Base-by-base conservation (phyloP, 2,329 filamentous ascomycete species). In the Dactylonectria macrodidyma region DNA sequence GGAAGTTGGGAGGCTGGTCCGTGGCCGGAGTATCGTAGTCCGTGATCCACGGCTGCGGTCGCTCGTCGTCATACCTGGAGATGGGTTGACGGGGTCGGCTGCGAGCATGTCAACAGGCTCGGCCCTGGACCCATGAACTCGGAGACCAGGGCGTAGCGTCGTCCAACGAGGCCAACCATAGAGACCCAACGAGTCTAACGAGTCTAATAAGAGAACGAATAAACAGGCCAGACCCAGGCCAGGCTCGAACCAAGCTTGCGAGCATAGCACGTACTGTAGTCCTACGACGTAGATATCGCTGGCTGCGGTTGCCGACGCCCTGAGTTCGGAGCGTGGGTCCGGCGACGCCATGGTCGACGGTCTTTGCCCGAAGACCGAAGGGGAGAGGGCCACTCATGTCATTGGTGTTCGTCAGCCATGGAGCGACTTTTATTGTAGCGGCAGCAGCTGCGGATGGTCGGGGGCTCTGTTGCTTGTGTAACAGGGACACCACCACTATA, bases 331-430 rank as follows among this genome's bases (percentile, higher is more conserved):
- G 54, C 66, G 64, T 76, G 73, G 69, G 68, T 56, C 69, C 30
- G 62, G 58, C 62, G 60, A 64, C 61, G 69, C 69, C 63, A 69
- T 47, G 62, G 41, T 60, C 55, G 61, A 58, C 65, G 70, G 74
- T 64, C 59, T 72, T 74, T 73, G 68, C 24, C 74, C 66, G 71
- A 71, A 54, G 65, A 60, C 58, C 62, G 55, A 62, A 54, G 44
- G 52, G 33, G 56, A 60, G 19, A 66, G 55, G 70, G 46, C 74
- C 75, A 75, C 69, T 76, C 71, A 75, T 72, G 65, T 68, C 48
- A 48, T 51, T 68, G 59, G 64, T 30, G 67, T 75, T 76, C 68
- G 71, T 76, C 72, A 76, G 73, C 71, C 67, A 71, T 69, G 16
- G 56, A 62, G 44, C 55, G 50, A 59, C 57, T 68, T 71, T 51